phyloP scores from a whole-genome alignment of 2,329 filamentous ascomycete species.

The Curvularia sp. region DNA sequence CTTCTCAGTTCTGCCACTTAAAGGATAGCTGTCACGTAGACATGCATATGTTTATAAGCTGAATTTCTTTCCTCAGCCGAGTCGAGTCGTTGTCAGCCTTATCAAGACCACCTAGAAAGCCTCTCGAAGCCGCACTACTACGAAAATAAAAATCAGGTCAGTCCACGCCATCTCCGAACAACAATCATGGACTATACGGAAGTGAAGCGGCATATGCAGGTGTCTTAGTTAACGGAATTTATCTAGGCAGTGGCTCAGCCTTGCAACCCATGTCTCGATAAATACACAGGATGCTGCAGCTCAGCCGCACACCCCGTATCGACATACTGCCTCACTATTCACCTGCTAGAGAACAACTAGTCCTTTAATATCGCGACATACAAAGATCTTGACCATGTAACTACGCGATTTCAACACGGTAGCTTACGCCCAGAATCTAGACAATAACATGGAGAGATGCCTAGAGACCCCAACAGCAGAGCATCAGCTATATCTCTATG shows the following conservation, averaged over 20 bases:
- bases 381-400: background rate
- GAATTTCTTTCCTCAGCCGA: background rate
- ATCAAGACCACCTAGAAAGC: background rate
- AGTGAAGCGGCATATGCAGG: background rate
- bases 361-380: background rate
- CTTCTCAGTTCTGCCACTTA: background rate
- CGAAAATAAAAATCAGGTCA: background rate
- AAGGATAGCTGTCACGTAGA: background rate
- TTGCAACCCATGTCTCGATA: background rate
- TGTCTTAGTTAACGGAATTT: background rate
- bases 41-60: background rate
- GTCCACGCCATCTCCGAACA: background rate
- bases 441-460: background rate
- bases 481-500: conserved; percentile 1
- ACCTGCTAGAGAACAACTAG: background rate
- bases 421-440: background rate
- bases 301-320: background rate
- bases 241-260: background rate
- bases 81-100: conserved; percentile 5
- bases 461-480: background rate
- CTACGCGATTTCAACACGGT: background rate
- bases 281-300: background rate
- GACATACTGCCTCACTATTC: background rate
- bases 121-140: background rate
- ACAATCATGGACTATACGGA: background rate